Evolutionary conservation across 139 green algal species (phyloP), one percentile per base, ranked within the genome.

Genomic region (Diplosphaera chodatii): DNA sequence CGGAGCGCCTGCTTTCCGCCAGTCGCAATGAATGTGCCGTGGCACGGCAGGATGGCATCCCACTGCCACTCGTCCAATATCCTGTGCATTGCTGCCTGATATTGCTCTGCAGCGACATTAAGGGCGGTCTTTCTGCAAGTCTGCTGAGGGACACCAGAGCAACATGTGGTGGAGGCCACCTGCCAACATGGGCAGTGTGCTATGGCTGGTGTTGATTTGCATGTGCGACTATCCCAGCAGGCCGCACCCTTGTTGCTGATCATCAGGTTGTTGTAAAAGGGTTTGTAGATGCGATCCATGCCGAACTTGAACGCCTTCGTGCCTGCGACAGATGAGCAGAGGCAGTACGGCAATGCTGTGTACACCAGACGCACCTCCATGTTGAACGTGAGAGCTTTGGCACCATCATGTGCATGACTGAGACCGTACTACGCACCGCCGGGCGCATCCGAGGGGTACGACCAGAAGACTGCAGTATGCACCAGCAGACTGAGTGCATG

Each of bases 231-330:
- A n/a, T n/a, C n/a, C n/a, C n/a, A n/a, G n/a, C n/a, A n/a, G n/a
- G n/a, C n/a, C n/a, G n/a, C n/a, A 79, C 77, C 77, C 73, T 72
- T 70, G 31, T 82, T 67, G 25, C 68, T 75, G 48, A 88, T 76
- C 85, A 90, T 89, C 32, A 89, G 72, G n/a, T 41, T n/a, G 29
- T 74, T 78, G 68, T 90, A 90, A 69, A 90, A 87, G 25, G 83
- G 85, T 25, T 73, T 40, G 55, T 89, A 90, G 1, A 90, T 56
- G n/a, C 37, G 30, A 71, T 90, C 85, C 85, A 90, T 90, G 68
- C 79, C 80, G 68, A 83, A 76, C 74, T 89, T 89, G 77, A 77
- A 90, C 20, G 75, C 37, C 63, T 68, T 72, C 29, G 84, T 88
- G 1, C 67, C 37, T 48, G 37, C 10, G n/a, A 48, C n/a, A n/a